These are phyloP conservation scores for Copromyces sp. DNA, from an alignment of 495 filamentous ascomycete genomes.

Conservation along the genomic window DNA sequence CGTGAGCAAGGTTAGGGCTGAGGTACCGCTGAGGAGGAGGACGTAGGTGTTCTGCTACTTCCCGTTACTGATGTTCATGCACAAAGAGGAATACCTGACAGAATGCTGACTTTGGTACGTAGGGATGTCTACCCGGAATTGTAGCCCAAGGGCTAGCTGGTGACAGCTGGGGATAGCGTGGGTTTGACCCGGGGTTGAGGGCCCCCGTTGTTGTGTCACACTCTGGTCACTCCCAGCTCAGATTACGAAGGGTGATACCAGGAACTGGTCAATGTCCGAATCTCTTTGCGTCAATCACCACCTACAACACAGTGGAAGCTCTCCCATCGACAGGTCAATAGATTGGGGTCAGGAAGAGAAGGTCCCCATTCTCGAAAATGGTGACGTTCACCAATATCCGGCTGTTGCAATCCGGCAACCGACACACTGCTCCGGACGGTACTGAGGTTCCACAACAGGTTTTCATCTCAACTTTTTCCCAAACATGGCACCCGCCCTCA, in stretches of 20 bases:
- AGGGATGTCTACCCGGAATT: slow-evolving; percentile 55
- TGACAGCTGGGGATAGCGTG: neutral
- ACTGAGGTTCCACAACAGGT: neutral
- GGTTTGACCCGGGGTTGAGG: neutral
- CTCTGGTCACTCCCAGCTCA: neutral
- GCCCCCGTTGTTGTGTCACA: neutral
- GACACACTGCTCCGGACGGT: neutral
- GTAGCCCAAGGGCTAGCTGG: slow-evolving; percentile 13
- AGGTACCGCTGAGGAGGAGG: slow-evolving; percentile 54
- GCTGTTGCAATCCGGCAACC: neutral
- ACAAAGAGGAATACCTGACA: neutral
- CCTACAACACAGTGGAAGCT: neutral
- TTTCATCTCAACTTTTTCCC: neutral
- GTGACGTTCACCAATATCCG: neutral
- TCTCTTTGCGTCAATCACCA: neutral
- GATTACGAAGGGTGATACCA: neutral
- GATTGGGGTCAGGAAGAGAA: neutral
- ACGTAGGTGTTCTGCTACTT: slow-evolving; percentile 25
- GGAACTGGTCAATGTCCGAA: neutral
- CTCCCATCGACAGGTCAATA: neutral
- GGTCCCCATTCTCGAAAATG: neutral
- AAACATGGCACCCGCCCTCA: neutral
- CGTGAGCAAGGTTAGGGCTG: slow-evolving; percentile 38
- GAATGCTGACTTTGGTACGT: neutral
- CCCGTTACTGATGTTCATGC: neutral